Conservation (phyloP, 192 early-diverging fungal species). For the Obelidium mucronatum region DNA sequence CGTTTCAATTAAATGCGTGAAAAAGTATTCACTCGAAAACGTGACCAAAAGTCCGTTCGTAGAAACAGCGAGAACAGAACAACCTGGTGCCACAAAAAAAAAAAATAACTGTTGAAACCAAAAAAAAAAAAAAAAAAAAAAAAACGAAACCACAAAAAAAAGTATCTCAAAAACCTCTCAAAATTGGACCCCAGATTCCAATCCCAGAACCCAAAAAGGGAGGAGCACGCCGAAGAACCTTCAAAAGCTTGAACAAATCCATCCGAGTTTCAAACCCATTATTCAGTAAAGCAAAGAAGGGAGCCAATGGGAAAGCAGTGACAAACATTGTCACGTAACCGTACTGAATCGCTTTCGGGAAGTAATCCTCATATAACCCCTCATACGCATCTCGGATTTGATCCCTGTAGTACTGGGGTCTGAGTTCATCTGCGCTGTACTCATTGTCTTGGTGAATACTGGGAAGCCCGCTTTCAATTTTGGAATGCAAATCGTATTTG, state of each 20-base stretch:
- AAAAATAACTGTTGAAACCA: too few relatives aligned
- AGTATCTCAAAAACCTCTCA: too few relatives aligned
- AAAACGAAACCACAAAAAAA: too few relatives aligned
- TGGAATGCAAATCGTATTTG: too few relatives aligned
- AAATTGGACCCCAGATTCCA: constrained; percentile 24
- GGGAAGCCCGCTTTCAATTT: too few relatives aligned
- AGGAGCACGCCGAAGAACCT: constrained; percentile 28
- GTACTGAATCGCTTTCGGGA: constrained; percentile 63
- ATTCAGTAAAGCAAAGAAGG: constrained; percentile 68
- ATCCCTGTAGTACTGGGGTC: constrained; percentile 23
- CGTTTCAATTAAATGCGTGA: constrained; percentile 8
- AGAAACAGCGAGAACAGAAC: constrained; percentile 26
- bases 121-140: too few relatives aligned
- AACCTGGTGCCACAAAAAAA: too few relatives aligned
- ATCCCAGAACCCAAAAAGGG: constrained; percentile 36
- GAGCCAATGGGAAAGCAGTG: constrained; percentile 71
- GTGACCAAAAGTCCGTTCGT: constrained; percentile 49
- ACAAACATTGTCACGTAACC: constrained; percentile 76
- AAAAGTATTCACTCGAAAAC: constrained; percentile 46
- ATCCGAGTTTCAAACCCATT: constrained; percentile 68
- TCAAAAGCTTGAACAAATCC: constrained; percentile 47
- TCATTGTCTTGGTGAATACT: too few relatives aligned
- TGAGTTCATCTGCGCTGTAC: neutral
- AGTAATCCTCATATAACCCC: constrained; percentile 21
- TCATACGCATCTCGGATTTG: neutral